Evolutionary conservation across 345 rosid species (phyloP).

Genomic region (Clarkia xantiana): DNA sequence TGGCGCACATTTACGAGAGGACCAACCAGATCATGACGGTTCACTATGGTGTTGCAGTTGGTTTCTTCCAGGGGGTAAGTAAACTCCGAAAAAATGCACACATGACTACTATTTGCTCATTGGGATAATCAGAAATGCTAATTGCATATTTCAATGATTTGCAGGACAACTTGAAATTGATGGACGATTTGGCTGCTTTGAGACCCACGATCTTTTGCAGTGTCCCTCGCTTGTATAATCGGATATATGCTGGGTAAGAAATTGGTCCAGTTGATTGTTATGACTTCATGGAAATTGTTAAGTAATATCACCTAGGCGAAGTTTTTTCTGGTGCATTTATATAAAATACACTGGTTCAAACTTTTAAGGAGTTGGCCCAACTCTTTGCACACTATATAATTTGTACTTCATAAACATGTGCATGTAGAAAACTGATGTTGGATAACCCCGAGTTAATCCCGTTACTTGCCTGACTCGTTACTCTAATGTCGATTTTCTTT

Average conservation of each 20-base stretch:
- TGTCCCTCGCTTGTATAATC: conserved; percentile 84
- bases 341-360: no score
- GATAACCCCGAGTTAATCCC: no score
- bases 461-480: no score
- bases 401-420: no score
- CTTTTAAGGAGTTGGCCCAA: no score
- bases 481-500: no score
- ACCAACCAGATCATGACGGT: conserved; percentile 47
- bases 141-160: conserved; percentile 3
- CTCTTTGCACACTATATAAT: no score
- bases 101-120: not conserved
- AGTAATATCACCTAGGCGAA: no score
- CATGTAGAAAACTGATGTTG: no score
- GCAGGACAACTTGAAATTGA: conserved; percentile 74
- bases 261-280: conserved; percentile 7
- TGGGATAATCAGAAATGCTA: not conserved
- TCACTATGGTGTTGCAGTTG: conserved; percentile 56
- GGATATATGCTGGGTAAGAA: conserved; percentile 68
- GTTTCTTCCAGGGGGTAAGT: conserved; percentile 85
- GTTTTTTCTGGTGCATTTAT: no score
- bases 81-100: conserved; percentile 2
- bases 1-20: conserved; percentile 90
- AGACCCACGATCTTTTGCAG: conserved; percentile 82
- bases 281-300: no score
- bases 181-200: conserved; percentile 72